Percentiles rank a stretch among this genome's conserved stretches.
Evolutionary conservation across 225 moss, liverwort and hornwort species (phyloP).

Genomic region (Takakia lepidozioides): DNA sequence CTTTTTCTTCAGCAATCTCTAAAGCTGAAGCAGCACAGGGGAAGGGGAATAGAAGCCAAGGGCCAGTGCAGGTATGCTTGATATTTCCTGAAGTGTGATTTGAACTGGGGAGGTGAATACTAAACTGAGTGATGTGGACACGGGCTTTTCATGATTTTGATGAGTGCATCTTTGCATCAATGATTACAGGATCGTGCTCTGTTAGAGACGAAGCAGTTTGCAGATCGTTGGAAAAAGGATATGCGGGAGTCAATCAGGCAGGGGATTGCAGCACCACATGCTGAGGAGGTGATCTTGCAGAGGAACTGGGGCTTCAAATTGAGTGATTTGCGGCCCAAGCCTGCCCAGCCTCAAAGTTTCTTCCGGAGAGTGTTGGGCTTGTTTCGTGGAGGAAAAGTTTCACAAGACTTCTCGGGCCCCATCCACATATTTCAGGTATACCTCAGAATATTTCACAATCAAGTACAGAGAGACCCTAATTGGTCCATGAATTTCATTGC

Average conservation of each 20-base stretch:
- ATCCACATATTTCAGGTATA: slow-evolving; percentile 87
- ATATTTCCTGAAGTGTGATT: too few species aligned
- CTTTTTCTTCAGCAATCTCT: too few species aligned
- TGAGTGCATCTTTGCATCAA: too few species aligned
- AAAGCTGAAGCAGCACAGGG: too few species aligned
- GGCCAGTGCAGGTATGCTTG: too few species aligned
- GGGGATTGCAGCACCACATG: slow-evolving; percentile 57
- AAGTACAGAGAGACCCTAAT: too few species aligned
- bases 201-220: slow-evolving; percentile 33
- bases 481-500: background rate
- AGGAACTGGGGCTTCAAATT: slow-evolving; percentile 72
- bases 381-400: slow-evolving; percentile 34
- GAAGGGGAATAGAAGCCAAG: too few species aligned
- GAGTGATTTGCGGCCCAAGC: slow-evolving; percentile 41
- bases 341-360: slow-evolving; percentile 24
- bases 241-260: slow-evolving; percentile 66
- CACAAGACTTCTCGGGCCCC: slow-evolving; percentile 61
- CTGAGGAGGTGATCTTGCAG: slow-evolving; percentile 61
- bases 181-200: slow-evolving; percentile 52
- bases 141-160: too few species aligned
- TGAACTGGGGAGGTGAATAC: too few species aligned
- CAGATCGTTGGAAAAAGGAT: slow-evolving; percentile 46
- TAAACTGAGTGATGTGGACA: too few species aligned
- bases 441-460: background rate
- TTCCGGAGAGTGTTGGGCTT: slow-evolving; percentile 46